phyloP scores from a whole-genome alignment of 768 basidiomycete species.

The Russula dissimulans region DNA sequence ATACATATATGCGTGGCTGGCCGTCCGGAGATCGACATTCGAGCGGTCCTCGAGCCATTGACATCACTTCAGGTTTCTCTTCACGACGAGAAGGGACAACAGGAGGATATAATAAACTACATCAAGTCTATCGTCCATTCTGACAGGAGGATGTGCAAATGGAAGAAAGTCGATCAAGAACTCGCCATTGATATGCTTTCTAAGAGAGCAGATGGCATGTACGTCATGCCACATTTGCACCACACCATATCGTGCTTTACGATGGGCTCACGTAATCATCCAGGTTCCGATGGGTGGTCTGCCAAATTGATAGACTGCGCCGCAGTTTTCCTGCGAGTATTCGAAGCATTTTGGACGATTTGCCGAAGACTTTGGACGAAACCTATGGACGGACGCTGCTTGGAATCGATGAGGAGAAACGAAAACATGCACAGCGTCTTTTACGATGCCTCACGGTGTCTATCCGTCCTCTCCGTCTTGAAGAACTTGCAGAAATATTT shows the following conservation, averaged over 20 bases:
- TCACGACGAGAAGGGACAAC: background rate
- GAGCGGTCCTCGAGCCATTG: background rate
- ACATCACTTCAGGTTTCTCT: background rate
- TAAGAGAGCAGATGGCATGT: background rate
- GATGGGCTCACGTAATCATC: accelerated
- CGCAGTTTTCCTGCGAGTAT: background rate
- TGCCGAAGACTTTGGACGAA: background rate
- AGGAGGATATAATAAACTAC: background rate
- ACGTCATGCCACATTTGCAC: background rate
- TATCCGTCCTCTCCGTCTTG: background rate
- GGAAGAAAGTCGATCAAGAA: background rate
- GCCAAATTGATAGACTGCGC: constrained; percentile 1
- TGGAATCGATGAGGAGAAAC: background rate
- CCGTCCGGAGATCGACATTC: background rate
- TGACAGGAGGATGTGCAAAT: background rate
- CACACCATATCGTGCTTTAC: background rate
- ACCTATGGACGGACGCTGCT: background rate
- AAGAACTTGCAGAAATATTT: constrained; percentile 4
- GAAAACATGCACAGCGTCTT: background rate
- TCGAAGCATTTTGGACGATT: background rate
- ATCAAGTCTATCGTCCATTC: background rate
- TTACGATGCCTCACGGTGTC: background rate
- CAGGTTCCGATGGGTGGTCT: constrained; percentile 5
- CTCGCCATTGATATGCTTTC: background rate
- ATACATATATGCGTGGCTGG: background rate